Base-by-base conservation (phyloP, 2,329 filamentous ascomycete species). In the Fusarium tjaetaba region DNA sequence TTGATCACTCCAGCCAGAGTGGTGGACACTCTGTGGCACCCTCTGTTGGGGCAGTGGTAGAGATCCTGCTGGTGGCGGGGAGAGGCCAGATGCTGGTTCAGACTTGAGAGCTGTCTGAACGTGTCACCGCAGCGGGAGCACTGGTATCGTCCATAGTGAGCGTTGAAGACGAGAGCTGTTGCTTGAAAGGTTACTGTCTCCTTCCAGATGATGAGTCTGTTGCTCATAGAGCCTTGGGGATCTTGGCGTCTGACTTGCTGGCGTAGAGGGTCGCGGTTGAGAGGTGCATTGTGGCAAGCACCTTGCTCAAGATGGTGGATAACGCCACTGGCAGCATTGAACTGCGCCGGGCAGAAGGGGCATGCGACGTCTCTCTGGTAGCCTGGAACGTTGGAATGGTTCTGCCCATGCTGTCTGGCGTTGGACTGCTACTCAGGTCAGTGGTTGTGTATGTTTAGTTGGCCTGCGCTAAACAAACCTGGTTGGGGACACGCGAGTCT, bases 41-140 rank as follows among this genome's bases (percentile, higher is more conserved):
- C 8, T 3, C 38, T 51, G 8, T 83, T 82, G 0, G 82, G 84
- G 52, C 84, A 87, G 63, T 84, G 82, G 53, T 86, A 86, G 14
- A 85, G 68, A 1, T 72, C 63, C 53, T 84, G 76, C 55, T 82
- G 81, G 61, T 86, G 78, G 15, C 55, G 79, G 0, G 86, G 81
- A 1, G 89, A 91, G 43, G 83, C 84, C 3, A 92, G 77, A 72
- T 92, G 89, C 60, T 85, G 81, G 53, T 88, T 87, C 6, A 92
- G 82, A 1, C 75, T 73, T 0, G 46, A 18, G 0, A 82, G 60
- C 1, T 55, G 64, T 1, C 32, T 58, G 69, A 89, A 92, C 0
- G 75, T 34, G 15, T 80, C 79, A 28, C 85, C 79, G 74, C 90
- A 92, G 8, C 91, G 68, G 51, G 75, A 79, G 36, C 78, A 81